Percentiles rank a stretch among this genome's conserved stretches.
Conservation (phyloP, 352 stramenopile genomes). For the Elongisporangium prolatum region DNA sequence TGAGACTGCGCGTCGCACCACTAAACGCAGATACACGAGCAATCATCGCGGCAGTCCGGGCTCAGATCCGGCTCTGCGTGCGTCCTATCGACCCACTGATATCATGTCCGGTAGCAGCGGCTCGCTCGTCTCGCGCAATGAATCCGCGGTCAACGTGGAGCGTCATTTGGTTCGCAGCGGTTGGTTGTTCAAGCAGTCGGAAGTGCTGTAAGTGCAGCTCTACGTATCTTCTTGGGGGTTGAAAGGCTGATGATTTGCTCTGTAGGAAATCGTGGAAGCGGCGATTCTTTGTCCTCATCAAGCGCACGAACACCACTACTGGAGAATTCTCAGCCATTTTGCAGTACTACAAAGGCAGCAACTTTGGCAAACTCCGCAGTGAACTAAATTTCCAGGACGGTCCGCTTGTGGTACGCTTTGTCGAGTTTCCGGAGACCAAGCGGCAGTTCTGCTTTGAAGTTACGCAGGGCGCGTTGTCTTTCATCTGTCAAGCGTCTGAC, state of each 20-base stretch:
- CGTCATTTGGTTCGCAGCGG: conserved; percentile 41
- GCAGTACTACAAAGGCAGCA: conserved; percentile 85
- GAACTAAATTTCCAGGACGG: conserved; percentile 75
- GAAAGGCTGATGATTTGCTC: conserved; percentile 10
- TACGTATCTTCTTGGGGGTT: not conserved
- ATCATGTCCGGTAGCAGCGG: conserved; percentile 31
- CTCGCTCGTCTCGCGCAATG: conserved; percentile 30
- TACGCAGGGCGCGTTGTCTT: conserved; percentile 56
- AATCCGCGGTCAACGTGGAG: conserved; percentile 29
- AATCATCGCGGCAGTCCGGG: conserved; percentile 14
- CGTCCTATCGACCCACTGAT: conserved; percentile 39
- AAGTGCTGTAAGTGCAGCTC: conserved; percentile 43
- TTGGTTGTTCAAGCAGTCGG: conserved; percentile 56
- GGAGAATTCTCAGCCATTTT: conserved; percentile 69
- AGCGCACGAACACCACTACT: conserved; percentile 61
- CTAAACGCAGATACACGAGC: conserved; percentile 7
- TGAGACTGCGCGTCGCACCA: conserved; percentile 23
- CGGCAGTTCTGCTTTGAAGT: conserved; percentile 85
- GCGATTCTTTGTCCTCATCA: conserved; percentile 83
- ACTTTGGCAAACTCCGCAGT: conserved; percentile 73
- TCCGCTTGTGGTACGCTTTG: conserved; percentile 62
- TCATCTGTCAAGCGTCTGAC: conserved; percentile 73
- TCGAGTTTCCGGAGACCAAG: conserved; percentile 77
- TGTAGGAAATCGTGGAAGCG: conserved; percentile 83
- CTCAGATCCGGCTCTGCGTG: conserved; percentile 41